phyloP scores from a whole-genome alignment of 1,284 basidiomycete species.

The Apiotrichum porosum region DNA sequence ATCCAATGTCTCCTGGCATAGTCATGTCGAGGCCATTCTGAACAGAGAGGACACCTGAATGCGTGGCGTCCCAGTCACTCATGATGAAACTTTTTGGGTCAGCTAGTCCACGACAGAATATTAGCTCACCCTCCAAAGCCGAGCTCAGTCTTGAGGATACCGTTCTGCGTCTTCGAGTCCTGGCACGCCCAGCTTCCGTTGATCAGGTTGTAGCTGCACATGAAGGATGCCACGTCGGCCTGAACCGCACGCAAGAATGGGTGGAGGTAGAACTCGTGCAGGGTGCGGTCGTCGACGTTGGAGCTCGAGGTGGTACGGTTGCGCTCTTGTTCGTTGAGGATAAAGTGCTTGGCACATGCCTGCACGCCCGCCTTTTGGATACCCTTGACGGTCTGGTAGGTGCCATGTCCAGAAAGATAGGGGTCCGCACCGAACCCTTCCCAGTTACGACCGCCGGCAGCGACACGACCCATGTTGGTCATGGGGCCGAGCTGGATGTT shows the following conservation, averaged over 20 bases:
- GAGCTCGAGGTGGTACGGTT: constrained; percentile 20
- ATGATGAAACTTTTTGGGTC: constrained; percentile 33
- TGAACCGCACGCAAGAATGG: constrained; percentile 62
- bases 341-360: constrained; percentile 36
- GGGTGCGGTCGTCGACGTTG: constrained; percentile 23
- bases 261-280: constrained; percentile 26
- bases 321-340: constrained; percentile 27
- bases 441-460: constrained; percentile 72
- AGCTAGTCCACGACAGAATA: no score
- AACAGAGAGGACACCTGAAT: constrained; percentile 12
- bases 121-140: constrained; percentile 55
- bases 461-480: constrained; percentile 55
- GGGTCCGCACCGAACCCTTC: constrained; percentile 70
- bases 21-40: constrained; percentile 37
- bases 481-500: constrained; percentile 60
- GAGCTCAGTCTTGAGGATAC: constrained; percentile 66
- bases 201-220: constrained; percentile 66
- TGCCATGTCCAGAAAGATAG: constrained; percentile 62
- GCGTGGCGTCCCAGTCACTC: constrained; percentile 32
- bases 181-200: constrained; percentile 63
- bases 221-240: constrained; percentile 65
- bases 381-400: constrained; percentile 69
- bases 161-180: constrained; percentile 60
- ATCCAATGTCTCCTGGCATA: constrained; percentile 50
- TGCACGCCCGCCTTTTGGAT: constrained; percentile 67